Base-by-base conservation (phyloP, 1,139 yeast genomes). In the Debaryomyces subglobosus region DNA sequence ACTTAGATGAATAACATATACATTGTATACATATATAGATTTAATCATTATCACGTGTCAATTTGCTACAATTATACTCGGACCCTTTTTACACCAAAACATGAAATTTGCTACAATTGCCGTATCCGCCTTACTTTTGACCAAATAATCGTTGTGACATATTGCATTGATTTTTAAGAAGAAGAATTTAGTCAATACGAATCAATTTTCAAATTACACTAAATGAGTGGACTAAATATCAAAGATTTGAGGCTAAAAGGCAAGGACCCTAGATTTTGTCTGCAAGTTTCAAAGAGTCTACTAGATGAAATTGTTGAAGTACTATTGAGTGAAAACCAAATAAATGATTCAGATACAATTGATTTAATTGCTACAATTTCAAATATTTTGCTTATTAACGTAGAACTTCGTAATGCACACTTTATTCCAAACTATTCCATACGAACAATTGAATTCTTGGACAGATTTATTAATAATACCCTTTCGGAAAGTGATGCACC, bases 321-420 rank as follows among this genome's bases (percentile, higher is more conserved):
- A 5, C 47, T 62, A 15, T 53, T 59, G 13, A 29, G 46, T 12
- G 43, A 37, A 15, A 40, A 43, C 6, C 29, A 46, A 5, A 42
- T 46, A 4, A 29, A 45, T 9, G 47, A 49, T 25, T 44, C 45
- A n/a, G 58, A 62, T 30, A 49, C 45, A 10, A 48, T 59, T 13
- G 64, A 64, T 40, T 44, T 67, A 36, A 42, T 63, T 16, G 66
- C 69, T 23, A 54, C 60, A 21, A 49, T 64, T 8, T 58, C 63
- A n/a, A 69, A 69, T 52, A 60, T 69, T 15, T 48, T 68, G 3
- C 57, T 68, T 12, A 55, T 67, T 18, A 69, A 69, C 47, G 49
- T 71, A 35, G 45, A 49, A 9, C 49, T 68, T 3, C 69, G 65
- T 45, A 25, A 48, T 10, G 5, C 43, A 3, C 53, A 57, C 45